Conservation (phyloP, 805 yeast species). For the Kodamaea kakaduensis region DNA sequence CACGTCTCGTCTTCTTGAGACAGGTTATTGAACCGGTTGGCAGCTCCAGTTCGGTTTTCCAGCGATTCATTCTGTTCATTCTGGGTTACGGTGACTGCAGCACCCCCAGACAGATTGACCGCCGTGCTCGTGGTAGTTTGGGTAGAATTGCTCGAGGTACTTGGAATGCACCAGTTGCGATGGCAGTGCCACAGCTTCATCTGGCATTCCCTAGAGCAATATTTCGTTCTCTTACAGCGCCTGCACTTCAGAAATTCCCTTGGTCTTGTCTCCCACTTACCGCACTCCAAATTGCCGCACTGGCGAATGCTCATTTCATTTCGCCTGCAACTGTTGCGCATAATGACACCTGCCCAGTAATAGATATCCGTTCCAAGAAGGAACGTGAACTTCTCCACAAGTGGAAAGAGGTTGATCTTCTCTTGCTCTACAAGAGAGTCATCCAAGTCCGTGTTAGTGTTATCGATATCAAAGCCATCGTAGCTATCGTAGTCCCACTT, state of each 20-base stretch:
- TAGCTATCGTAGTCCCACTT: slow-evolving; percentile 42
- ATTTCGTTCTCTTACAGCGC: slow-evolving; percentile 90
- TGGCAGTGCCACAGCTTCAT: slow-evolving; percentile 89
- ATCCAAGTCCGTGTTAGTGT: slow-evolving; percentile 30
- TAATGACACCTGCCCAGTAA: slow-evolving; percentile 97
- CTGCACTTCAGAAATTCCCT: slow-evolving; percentile 94
- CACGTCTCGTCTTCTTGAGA: slow-evolving; percentile 1
- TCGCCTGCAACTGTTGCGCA: slow-evolving; percentile 91
- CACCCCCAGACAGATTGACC: slow-evolving; percentile 7
- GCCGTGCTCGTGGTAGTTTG: slow-evolving; percentile 13
- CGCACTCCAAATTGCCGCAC: slow-evolving; percentile 91
- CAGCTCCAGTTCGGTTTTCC: too few species aligned
- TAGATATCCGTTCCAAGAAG: slow-evolving; percentile 73
- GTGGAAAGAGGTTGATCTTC: slow-evolving; percentile 71
- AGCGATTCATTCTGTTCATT: too few species aligned
- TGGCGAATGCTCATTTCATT: slow-evolving; percentile 84
- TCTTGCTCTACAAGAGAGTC: slow-evolving; percentile 44
- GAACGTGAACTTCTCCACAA: slow-evolving; percentile 86
- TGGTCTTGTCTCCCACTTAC: slow-evolving; percentile 88
- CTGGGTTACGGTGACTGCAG: slow-evolving; percentile 6
- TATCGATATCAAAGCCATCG: slow-evolving; percentile 38
- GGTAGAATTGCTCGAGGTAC: slow-evolving; percentile 29
- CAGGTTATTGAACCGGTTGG: not conserved
- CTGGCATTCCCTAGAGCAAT: slow-evolving; percentile 91
- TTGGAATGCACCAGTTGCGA: slow-evolving; percentile 84